Evolutionary conservation across 495 filamentous ascomycete genomes (phyloP).

Genomic region (Chaetomium tenue): DNA sequence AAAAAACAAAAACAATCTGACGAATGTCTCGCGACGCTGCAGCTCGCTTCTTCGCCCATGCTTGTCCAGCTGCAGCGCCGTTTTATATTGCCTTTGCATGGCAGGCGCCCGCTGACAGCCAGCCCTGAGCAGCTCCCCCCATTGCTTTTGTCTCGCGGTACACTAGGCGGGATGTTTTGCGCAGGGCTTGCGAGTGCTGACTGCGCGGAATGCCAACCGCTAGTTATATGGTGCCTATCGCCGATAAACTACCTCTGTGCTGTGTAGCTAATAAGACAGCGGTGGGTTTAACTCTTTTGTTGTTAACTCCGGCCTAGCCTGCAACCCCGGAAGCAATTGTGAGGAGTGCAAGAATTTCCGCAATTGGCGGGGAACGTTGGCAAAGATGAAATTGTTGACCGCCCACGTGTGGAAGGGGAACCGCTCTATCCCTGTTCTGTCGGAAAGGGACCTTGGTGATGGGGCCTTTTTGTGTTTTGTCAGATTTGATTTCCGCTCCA

Average conservation of each 20-base stretch:
- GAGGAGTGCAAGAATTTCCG: neutral
- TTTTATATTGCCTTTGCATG: constrained; percentile 6
- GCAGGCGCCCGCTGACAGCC: neutral
- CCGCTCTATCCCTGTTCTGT: neutral
- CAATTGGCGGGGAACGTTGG: neutral
- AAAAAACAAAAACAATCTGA: neutral
- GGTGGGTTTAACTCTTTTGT: neutral
- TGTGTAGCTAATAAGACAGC: neutral
- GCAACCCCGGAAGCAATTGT: neutral
- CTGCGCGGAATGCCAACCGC: neutral
- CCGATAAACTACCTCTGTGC: neutral
- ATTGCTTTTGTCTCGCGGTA: neutral
- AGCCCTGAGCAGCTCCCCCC: neutral
- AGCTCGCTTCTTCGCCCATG: neutral
- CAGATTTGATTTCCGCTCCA: neutral
- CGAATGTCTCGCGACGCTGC: constrained; percentile 22
- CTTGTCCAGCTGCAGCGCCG: neutral
- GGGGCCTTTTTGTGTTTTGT: neutral
- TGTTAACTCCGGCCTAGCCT: neutral
- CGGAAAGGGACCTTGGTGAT: neutral
- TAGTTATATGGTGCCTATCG: neutral
- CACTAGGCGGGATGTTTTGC: neutral
- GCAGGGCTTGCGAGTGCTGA: neutral
- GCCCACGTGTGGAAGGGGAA: constrained; percentile 3
- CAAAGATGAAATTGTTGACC: constrained; percentile 4